Percentiles rank a stretch among this genome's conserved stretches.
Conservation (phyloP, 768 basidiomycete genomes). For the Suillus weaverae region DNA sequence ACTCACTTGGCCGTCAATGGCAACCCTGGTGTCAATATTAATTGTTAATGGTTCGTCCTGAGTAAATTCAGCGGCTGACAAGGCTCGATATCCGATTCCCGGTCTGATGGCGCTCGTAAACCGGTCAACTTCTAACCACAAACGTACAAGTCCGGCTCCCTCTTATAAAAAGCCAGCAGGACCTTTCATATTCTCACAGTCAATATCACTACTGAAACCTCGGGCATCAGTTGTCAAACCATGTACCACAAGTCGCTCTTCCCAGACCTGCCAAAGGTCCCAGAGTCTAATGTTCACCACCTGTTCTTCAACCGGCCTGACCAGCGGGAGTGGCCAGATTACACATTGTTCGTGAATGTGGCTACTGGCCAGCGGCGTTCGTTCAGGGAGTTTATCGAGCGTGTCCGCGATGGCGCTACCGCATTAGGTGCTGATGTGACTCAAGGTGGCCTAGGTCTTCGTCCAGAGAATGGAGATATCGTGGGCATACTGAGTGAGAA, state of each 20-base stretch:
- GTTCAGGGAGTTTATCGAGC: slow-evolving; percentile 49
- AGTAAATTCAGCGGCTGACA: too few species aligned
- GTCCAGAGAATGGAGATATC: slow-evolving; percentile 49
- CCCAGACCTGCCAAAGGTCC: slow-evolving; percentile 48
- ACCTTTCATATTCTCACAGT: not conserved
- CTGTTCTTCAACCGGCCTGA: slow-evolving; percentile 55
- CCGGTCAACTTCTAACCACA: not conserved
- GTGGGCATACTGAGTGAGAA: slow-evolving; percentile 76
- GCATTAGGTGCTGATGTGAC: slow-evolving; percentile 48
- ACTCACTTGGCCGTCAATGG: too few species aligned
- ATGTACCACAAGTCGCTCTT: slow-evolving; percentile 63
- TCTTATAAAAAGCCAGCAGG: not conserved
- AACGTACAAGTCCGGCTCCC: not conserved
- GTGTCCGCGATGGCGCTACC: slow-evolving; percentile 55
- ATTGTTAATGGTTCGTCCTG: not conserved
- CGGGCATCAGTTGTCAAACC: not conserved
- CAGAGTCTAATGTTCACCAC: slow-evolving; percentile 57
- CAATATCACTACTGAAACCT: not conserved
- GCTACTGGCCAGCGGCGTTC: slow-evolving; percentile 47
- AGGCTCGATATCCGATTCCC: too few species aligned
- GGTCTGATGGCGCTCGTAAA: too few species aligned
- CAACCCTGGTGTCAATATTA: not conserved
- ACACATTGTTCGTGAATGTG: slow-evolving; percentile 54
- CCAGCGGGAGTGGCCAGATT: slow-evolving; percentile 56
- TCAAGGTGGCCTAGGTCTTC: slow-evolving; percentile 58